These are phyloP conservation scores for Russula compacta DNA, from an alignment of 768 basidiomycete genomes.

Conservation along the genomic window DNA sequence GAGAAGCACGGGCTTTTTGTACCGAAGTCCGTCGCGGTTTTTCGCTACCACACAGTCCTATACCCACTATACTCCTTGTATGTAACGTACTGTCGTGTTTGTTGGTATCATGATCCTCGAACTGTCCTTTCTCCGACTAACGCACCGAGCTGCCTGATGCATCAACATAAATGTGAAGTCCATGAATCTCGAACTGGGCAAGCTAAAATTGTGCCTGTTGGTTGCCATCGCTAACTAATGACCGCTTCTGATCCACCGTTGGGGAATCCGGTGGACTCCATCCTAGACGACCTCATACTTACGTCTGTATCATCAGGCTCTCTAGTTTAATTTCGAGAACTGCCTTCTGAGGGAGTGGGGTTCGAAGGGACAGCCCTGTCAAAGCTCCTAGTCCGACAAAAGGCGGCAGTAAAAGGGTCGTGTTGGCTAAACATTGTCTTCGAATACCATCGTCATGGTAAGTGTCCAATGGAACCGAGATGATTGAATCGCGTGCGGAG, in stretches of 20 bases:
- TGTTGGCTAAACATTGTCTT: neutral
- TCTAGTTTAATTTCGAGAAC: no score
- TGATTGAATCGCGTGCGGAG: neutral
- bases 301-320: no score
- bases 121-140: neutral
- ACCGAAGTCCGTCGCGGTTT: conserved; percentile 16
- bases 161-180: neutral
- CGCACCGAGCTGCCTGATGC: neutral
- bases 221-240: no score
- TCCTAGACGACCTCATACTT: no score
- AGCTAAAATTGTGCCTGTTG: neutral
- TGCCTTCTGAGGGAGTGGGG: neutral
- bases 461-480: neutral
- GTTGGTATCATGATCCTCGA: neutral
- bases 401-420: neutral
- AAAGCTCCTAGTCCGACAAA: neutral
- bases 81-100: neutral
- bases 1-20: conserved; percentile 18
- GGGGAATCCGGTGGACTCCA: no score
- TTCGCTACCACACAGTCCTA: conserved; percentile 13
- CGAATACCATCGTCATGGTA: neutral
- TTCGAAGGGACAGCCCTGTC: no score
- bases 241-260: no score
- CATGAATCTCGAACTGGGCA: neutral
- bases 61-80: neutral